A percentile compares a stretch with the other conserved stretches of the same genome.
phyloP scores from a whole-genome alignment of 2,329 filamentous ascomycete species.

The Colletotrichum chrysophilum region DNA sequence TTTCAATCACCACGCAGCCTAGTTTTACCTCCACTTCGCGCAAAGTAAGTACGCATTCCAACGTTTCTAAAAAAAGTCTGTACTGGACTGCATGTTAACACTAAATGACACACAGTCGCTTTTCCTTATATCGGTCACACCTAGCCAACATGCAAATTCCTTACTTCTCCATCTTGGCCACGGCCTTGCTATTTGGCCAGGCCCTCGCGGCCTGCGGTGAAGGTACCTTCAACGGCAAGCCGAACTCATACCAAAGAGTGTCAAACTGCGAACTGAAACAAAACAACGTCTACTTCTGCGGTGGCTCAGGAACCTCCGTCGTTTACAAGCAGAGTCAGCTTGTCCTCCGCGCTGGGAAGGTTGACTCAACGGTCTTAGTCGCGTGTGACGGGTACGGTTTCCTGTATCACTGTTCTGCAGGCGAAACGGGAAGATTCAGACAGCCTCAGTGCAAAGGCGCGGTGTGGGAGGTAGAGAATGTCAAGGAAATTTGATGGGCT shows the following conservation, averaged over 20 bases:
- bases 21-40: too few species aligned
- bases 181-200: not conserved
- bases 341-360: not conserved
- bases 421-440: not conserved
- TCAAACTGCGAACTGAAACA: not conserved
- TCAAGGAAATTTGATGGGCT: not conserved
- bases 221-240: not conserved
- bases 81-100: not conserved
- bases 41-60: too few species aligned
- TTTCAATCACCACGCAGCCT: not conserved
- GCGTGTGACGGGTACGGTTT: not conserved
- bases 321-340: not conserved
- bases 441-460: not conserved
- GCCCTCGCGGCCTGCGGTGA: not conserved
- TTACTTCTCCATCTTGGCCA: accelerated
- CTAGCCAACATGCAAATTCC: not conserved
- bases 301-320: not conserved
- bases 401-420: not conserved
- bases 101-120: accelerated
- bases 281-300: not conserved
- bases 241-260: not conserved
- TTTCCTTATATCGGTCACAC: accelerated
- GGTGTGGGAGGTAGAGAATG: not conserved
- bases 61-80: too few species aligned
- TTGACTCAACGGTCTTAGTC: not conserved